Evolutionary conservation across 78 protist species (phyloP), one percentile per base, ranked within the genome.

Genomic region (Dictyostelium citrinum): DNA sequence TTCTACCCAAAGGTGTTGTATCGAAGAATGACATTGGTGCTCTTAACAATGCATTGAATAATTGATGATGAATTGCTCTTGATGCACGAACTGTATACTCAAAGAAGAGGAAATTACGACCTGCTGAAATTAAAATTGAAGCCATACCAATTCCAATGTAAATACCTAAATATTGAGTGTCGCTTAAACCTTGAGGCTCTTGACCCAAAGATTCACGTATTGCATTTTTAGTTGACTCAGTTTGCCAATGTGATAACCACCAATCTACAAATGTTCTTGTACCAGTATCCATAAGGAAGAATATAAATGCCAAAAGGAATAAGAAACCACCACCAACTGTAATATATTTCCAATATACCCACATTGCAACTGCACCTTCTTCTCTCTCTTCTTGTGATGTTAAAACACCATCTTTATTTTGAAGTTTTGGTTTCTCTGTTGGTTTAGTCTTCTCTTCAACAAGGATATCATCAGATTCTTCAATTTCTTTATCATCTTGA

Each of bases 1-100:
- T 95, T 64, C 99, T 96, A 17, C 99, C 99, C 5, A 95, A 8
- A 10, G 99, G 99, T 1, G 99, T 99, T 11, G 98, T 97, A 79
- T 98, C 99, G 93, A 99, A 98, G 97, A 98, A 99, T 58, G 90
- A 64, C 97, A 96, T 96, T 64, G 99, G 99, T 27, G 98, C 96
- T 37, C 93, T 77, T 20, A 82, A 35, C 10, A 93, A 33, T 29
- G 96, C 51, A 24, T 45, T n/a, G 58, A 93, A 83, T 37, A 84
- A 45, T 71, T 82, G 68, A 46, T 82, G 29, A 64, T 90, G 90
- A 0, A 90, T 3, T 1, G 68, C 45, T 31, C 46, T n/a, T 10
- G 86, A 80, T 11, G 90, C 88, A n/a, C 75, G 60, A 39, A 81
- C 95, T 29, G 90, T 81, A 60, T 71, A 82, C 2, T 24, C 74